Conservation (phyloP, 352 stramenopile genomes). For the Pythium grandisporangium region DNA sequence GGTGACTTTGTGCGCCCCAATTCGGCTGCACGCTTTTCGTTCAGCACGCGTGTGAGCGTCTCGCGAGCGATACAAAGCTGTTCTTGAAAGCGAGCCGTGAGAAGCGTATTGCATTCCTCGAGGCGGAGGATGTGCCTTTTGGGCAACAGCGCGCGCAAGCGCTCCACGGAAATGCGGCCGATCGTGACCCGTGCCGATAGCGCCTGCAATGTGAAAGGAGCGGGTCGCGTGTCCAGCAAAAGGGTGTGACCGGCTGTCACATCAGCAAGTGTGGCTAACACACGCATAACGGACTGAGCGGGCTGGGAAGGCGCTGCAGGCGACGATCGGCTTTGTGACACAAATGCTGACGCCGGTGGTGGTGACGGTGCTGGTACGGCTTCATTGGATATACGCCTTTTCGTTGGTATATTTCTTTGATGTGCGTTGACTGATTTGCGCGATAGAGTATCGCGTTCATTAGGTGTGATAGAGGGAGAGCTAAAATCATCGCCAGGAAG, state of each 20-base stretch:
- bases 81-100: conserved; percentile 14
- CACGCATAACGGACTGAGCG: too few species aligned
- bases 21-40: conserved; percentile 28
- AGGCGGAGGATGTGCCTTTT: conserved; percentile 12
- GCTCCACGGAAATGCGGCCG: conserved; percentile 34
- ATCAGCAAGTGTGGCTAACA: conserved; percentile 42
- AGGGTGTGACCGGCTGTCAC: conserved; percentile 42
- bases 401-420: too few species aligned
- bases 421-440: too few species aligned
- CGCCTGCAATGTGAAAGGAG: conserved; percentile 33
- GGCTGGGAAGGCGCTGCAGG: too few species aligned
- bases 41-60: conserved; percentile 32
- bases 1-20: conserved; percentile 6
- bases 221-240: conserved; percentile 24
- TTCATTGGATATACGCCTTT: too few species aligned
- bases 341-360: too few species aligned
- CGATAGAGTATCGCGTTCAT: too few species aligned
- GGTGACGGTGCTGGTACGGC: too few species aligned
- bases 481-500: not conserved
- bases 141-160: conserved; percentile 33
- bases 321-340: too few species aligned
- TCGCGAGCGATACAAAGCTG: conserved; percentile 25
- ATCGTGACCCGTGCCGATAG: conserved; percentile 34
- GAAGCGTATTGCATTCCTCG: conserved; percentile 7
- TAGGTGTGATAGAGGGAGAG: too few species aligned